phyloP scores from a whole-genome alignment of 192 early-diverging fungal genomes.

The Rhizophagus prolifer region DNA sequence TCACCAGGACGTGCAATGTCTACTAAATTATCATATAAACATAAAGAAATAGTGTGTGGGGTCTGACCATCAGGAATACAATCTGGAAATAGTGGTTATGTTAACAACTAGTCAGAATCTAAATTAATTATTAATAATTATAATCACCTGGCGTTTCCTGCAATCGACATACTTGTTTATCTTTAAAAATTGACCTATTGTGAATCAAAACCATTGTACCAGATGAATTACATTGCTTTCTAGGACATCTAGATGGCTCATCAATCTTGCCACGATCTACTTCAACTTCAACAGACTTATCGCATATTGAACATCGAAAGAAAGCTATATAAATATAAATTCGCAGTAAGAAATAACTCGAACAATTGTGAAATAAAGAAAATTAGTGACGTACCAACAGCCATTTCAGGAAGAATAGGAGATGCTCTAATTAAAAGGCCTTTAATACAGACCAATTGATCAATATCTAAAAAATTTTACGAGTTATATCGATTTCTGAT shows the following conservation, averaged over 20 bases:
- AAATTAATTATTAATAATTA: background rate
- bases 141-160: conserved; percentile 89
- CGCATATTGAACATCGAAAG: conserved; percentile 92
- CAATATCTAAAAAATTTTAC: conserved; percentile 67
- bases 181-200: conserved; percentile 90
- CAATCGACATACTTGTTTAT: conserved; percentile 91
- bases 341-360: background rate
- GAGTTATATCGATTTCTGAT: conserved; percentile 13
- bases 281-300: conserved; percentile 72
- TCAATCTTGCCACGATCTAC: conserved; percentile 85
- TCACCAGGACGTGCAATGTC: conserved; percentile 93
- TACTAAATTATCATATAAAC: conserved; percentile 91
- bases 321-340: conserved; percentile 57
- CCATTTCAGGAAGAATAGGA: conserved; percentile 93
- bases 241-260: conserved; percentile 82
- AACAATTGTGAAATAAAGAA: background rate
- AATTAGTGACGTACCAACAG: conserved; percentile 52
- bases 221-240: conserved; percentile 72
- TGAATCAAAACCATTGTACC: conserved; percentile 90
- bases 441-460: conserved; percentile 93
- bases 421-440: conserved; percentile 92
- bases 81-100: conserved; percentile 45
- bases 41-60: conserved; percentile 92
- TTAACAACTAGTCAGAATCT: background rate
- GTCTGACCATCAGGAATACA: conserved; percentile 96